Evolutionary conservation across 805 yeast species (phyloP).

Genomic region (Metschnikowia vanudenii): DNA sequence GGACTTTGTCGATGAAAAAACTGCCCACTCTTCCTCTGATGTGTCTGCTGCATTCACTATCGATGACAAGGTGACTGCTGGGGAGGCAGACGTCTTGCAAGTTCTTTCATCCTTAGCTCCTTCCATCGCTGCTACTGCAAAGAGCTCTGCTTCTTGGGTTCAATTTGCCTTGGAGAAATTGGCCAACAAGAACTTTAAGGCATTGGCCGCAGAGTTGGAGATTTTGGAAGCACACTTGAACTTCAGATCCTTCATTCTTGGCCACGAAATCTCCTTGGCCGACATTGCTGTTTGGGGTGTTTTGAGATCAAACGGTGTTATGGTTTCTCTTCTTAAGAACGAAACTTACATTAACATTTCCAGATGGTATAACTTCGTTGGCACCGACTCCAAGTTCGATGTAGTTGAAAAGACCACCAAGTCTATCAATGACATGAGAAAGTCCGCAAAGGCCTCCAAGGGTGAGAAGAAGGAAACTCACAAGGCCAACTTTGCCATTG

Average conservation of each 20-base stretch:
- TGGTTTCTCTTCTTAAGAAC: slow-evolving; percentile 86
- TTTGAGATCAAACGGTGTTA: slow-evolving; percentile 86
- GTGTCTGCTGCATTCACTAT: slow-evolving; percentile 45
- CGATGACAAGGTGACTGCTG: slow-evolving; percentile 43
- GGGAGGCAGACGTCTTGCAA: slow-evolving; percentile 46
- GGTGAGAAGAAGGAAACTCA: slow-evolving; percentile 80
- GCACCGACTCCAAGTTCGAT: slow-evolving; percentile 60
- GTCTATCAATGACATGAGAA: slow-evolving; percentile 71
- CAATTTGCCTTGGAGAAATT: slow-evolving; percentile 66
- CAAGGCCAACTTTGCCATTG: slow-evolving; percentile 94
- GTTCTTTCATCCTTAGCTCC: slow-evolving; percentile 56
- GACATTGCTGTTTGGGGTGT: slow-evolving; percentile 94
- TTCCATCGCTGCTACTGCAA: slow-evolving; percentile 27
- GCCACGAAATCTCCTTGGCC: slow-evolving; percentile 65
- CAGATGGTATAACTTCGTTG: slow-evolving; percentile 87
- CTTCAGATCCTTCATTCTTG: slow-evolving; percentile 76
- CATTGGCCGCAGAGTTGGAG: slow-evolving; percentile 73
- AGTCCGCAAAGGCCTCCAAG: slow-evolving; percentile 59
- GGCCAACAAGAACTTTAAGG: slow-evolving; percentile 84
- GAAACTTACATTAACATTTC: slow-evolving; percentile 81
- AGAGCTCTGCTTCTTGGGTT: slow-evolving; percentile 53
- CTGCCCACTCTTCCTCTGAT: slow-evolving; percentile 43
- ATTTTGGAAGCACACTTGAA: slow-evolving; percentile 78
- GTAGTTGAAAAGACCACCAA: slow-evolving; percentile 64
- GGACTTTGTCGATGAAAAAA: slow-evolving; percentile 69